Conservation (phyloP, 176 grass and related monocot species). For the Stipa capillata region DNA sequence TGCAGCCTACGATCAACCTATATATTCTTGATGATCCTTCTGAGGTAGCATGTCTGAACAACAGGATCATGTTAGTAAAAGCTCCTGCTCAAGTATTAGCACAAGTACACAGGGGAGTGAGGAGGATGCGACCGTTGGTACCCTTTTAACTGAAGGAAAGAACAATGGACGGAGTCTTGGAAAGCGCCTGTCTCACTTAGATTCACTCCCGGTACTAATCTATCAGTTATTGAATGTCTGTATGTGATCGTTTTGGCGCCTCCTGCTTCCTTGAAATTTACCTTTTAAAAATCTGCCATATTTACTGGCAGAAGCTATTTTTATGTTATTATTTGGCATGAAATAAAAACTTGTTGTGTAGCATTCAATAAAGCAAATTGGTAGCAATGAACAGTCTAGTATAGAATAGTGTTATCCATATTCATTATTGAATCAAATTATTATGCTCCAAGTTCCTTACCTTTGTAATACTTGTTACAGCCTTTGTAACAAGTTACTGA, state of each 20-base stretch:
- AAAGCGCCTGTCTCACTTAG: conserved; percentile 86
- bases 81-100: conserved; percentile 89
- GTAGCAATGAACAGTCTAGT: neutral
- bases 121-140: conserved; percentile 66
- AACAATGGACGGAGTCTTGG: conserved; percentile 60
- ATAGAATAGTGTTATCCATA: neutral
- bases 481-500: conserved; percentile 20
- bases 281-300: conserved; percentile 10
- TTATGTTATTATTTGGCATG: neutral
- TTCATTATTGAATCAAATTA: neutral
- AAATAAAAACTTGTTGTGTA: neutral
- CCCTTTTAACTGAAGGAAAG: conserved; percentile 71
- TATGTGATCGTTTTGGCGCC: neutral
- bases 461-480: neutral
- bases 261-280: conserved; percentile 17
- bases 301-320: neutral
- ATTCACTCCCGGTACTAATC: conserved; percentile 83
- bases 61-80: conserved; percentile 69
- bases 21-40: conserved; percentile 29
- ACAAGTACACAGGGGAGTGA: conserved; percentile 67
- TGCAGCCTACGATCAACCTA: conserved; percentile 4
- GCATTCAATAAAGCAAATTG: neutral
- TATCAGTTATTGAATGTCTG: neutral
- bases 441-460: neutral
- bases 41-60: conserved; percentile 72